A percentile compares a stretch with the other conserved stretches of the same genome.
phyloP scores from a whole-genome alignment of 768 basidiomycete species.

The Suillus placidus region DNA sequence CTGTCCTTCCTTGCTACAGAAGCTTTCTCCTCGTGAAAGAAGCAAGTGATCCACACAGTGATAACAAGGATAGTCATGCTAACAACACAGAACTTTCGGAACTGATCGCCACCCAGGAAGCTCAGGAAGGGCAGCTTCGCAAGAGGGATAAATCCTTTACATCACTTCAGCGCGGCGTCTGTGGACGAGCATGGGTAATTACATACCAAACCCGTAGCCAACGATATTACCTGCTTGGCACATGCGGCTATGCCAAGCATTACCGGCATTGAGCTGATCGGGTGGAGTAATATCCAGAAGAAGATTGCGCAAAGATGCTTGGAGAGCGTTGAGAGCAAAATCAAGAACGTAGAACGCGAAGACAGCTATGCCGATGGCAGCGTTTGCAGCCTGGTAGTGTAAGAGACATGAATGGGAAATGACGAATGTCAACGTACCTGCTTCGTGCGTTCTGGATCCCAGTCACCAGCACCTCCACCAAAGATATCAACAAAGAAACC shows the following conservation, averaged over 20 bases:
- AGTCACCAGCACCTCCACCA: slow-evolving; percentile 77
- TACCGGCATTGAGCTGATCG: slow-evolving; percentile 87
- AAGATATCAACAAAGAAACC: slow-evolving; percentile 75
- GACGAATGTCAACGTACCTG: slow-evolving; percentile 45
- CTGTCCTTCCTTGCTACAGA: slow-evolving; percentile 47
- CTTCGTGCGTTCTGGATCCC: slow-evolving; percentile 75
- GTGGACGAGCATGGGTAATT: slow-evolving; percentile 3
- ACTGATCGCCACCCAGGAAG: slow-evolving; percentile 88
- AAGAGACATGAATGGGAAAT: neutral
- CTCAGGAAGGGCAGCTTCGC: slow-evolving; percentile 74
- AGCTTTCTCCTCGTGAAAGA: slow-evolving; percentile 79
- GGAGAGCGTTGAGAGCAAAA: slow-evolving; percentile 95
- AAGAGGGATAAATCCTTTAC: slow-evolving; percentile 84
- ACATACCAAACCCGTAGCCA: slow-evolving; percentile 87
- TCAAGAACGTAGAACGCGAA: slow-evolving; percentile 92
- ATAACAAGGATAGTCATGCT: slow-evolving; percentile 75
- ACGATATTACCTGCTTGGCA: slow-evolving; percentile 96
- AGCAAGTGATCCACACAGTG: slow-evolving; percentile 90
- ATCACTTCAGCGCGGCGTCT: slow-evolving; percentile 13
- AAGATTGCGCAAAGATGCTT: slow-evolving; percentile 92
- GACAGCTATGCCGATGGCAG: slow-evolving; percentile 84
- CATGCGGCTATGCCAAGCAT: slow-evolving; percentile 98
- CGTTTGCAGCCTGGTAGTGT: slow-evolving; percentile 55
- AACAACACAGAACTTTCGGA: slow-evolving; percentile 93
- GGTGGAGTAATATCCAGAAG: slow-evolving; percentile 89